A percentile compares a stretch with the other conserved stretches of the same genome.
Evolutionary conservation across 805 yeast species (phyloP).

Genomic region (Pichia scutulata): DNA sequence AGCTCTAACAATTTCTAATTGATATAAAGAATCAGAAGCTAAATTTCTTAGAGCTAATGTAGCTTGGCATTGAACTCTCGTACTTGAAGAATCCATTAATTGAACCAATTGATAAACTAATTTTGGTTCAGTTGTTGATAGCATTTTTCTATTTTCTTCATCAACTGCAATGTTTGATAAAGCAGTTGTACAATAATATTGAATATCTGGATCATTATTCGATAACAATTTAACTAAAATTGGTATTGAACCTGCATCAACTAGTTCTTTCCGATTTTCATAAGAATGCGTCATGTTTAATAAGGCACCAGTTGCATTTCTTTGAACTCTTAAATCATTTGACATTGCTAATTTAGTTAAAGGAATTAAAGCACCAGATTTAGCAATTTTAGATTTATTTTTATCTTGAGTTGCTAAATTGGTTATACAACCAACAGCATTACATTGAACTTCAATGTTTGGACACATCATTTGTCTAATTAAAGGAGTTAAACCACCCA

Average conservation of each 20-base stretch:
- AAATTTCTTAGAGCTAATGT: slow-evolving; percentile 91
- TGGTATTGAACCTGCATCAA: slow-evolving; percentile 97
- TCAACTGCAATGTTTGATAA: slow-evolving; percentile 96
- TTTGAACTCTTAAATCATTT: slow-evolving; percentile 89
- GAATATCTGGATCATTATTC: slow-evolving; percentile 91
- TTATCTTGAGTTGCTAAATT: slow-evolving; percentile 97
- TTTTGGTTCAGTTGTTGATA: slow-evolving; percentile 88
- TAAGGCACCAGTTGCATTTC: slow-evolving; percentile 97
- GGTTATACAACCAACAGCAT: slow-evolving; percentile 98
- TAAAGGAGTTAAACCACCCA: slow-evolving; percentile 96
- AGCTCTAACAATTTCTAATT: slow-evolving; percentile 88
- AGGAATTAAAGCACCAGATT: slow-evolving; percentile 92
- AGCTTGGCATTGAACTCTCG: slow-evolving; percentile 97
- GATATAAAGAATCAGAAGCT: slow-evolving; percentile 94
- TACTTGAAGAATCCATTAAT: slow-evolving; percentile 87
- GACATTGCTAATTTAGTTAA: slow-evolving; percentile 91
- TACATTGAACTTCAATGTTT: slow-evolving; percentile 96
- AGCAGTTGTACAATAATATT: slow-evolving; percentile 97
- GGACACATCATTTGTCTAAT: slow-evolving; percentile 97
- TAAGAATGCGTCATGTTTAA: slow-evolving; percentile 97
- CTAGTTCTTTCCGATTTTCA: slow-evolving; percentile 93
- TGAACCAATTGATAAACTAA: slow-evolving; percentile 80
- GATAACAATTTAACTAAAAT: slow-evolving; percentile 82
- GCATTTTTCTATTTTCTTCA: slow-evolving; percentile 77
- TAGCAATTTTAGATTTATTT: slow-evolving; percentile 91